Evolutionary conservation across 2,329 filamentous ascomycete species (phyloP).

Genomic region (Macrophomina pseudophaseolina): DNA sequence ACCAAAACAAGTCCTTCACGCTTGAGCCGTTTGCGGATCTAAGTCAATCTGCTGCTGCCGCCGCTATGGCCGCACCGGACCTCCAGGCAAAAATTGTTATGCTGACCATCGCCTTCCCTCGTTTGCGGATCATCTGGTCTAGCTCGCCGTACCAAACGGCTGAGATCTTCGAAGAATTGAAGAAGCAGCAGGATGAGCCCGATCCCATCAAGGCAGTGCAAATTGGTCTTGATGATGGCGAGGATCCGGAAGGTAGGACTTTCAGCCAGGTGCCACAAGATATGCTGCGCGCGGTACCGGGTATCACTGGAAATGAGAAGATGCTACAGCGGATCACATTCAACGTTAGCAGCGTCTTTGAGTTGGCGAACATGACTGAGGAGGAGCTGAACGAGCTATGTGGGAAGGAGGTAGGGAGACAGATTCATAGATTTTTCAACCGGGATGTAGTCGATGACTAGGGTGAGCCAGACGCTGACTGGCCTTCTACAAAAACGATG

Average conservation of each 20-base stretch:
- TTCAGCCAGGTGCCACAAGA: slow-evolving; percentile 89
- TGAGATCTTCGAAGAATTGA: slow-evolving; percentile 93
- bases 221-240: slow-evolving; percentile 72
- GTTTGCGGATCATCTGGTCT: slow-evolving; percentile 91
- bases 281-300: slow-evolving; percentile 84
- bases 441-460: slow-evolving; percentile 51
- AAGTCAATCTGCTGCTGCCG: slow-evolving; percentile 67
- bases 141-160: slow-evolving; percentile 93
- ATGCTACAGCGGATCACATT: slow-evolving; percentile 75
- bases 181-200: slow-evolving; percentile 86
- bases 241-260: slow-evolving; percentile 61
- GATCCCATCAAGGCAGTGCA: slow-evolving; percentile 87
- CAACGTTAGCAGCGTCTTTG: slow-evolving; percentile 75
- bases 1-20: slow-evolving; percentile 96
- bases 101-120: slow-evolving; percentile 88
- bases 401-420: slow-evolving; percentile 75
- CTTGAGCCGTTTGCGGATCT: slow-evolving; percentile 66
- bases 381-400: slow-evolving; percentile 75
- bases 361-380: slow-evolving; percentile 84
- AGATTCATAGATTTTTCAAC: slow-evolving; percentile 83
- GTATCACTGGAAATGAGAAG: slow-evolving; percentile 71
- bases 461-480: neutral
- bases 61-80: slow-evolving; percentile 65
- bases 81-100: slow-evolving; percentile 91
- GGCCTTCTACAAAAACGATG: no score